A percentile compares a stretch with the other conserved stretches of the same genome.
phyloP scores from a whole-genome alignment of 106 monocot species.

The Triglochin maritima region DNA sequence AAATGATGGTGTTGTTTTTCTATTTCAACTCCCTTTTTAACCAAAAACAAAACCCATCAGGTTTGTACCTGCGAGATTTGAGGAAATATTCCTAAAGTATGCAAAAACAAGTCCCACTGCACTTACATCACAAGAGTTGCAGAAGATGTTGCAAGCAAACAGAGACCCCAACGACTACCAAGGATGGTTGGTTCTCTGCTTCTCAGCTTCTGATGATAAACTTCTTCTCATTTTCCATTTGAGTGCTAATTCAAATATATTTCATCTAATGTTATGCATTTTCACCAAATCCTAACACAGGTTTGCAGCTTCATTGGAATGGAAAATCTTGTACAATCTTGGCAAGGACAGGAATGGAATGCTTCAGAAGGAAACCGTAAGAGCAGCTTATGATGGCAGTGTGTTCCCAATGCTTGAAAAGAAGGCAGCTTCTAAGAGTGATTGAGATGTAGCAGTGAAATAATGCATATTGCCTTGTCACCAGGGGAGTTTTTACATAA shows the following conservation, averaged over 20 bases:
- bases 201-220: no score
- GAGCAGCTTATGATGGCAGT: slow-evolving; percentile 21
- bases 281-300: slow-evolving; percentile 1
- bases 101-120: slow-evolving; percentile 42
- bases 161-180: slow-evolving; percentile 36
- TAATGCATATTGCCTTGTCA: no score
- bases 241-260: no score
- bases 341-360: slow-evolving; percentile 20
- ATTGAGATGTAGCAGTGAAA: no score
- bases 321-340: slow-evolving; percentile 11
- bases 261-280: no score
- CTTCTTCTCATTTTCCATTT: no score
- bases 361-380: slow-evolving; percentile 13
- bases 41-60: slow-evolving; percentile 4
- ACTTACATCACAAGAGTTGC: slow-evolving; percentile 50
- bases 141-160: slow-evolving; percentile 42
- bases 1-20: no score
- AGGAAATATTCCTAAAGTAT: slow-evolving; percentile 63
- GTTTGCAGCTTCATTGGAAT: slow-evolving; percentile 6
- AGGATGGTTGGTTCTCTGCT: slow-evolving; percentile 37
- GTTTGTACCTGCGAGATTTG: slow-evolving; percentile 66
- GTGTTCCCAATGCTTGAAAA: slow-evolving; percentile 11
- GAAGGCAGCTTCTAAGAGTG: not conserved
- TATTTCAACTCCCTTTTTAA: no score
- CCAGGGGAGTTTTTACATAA: no score